phyloP scores from a whole-genome alignment of 2,329 filamentous ascomycete species.

The Diaporthe amygdali region DNA sequence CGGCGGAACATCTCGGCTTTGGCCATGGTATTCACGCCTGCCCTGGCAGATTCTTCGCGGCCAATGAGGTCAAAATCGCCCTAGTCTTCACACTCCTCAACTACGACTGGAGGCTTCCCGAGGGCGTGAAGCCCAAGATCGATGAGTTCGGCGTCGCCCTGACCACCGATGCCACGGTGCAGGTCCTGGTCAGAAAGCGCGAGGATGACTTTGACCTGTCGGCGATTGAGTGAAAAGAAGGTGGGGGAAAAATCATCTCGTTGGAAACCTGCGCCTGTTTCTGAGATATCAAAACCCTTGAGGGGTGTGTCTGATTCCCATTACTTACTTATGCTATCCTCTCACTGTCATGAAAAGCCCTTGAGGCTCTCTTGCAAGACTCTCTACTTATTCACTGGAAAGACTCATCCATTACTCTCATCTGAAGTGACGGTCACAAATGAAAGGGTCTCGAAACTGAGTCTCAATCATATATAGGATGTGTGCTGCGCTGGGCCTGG shows the following conservation, averaged over 20 bases:
- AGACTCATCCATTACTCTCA: background rate
- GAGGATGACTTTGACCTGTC: conserved; percentile 4
- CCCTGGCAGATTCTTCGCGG: conserved; percentile 40
- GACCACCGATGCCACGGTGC: background rate
- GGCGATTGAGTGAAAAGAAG: background rate
- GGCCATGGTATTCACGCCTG: conserved; percentile 40
- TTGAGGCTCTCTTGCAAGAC: background rate
- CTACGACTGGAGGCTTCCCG: conserved; percentile 26
- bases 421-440: too few species aligned
- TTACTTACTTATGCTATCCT: too few species aligned
- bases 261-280: background rate
- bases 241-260: too few species aligned
- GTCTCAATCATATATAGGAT: too few species aligned
- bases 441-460: background rate
- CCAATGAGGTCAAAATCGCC: conserved; percentile 36
- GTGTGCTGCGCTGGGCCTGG: too few species aligned
- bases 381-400: background rate
- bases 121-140: conserved; percentile 14
- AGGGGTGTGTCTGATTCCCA: background rate
- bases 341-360: background rate
- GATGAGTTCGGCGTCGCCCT: background rate
- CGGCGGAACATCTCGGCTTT: conserved; percentile 28
- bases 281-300: background rate
- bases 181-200: background rate
- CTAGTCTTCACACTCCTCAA: conserved; percentile 5